Base-by-base conservation (phyloP, 164 flowering plant species). In the Nelumbo lutea region DNA sequence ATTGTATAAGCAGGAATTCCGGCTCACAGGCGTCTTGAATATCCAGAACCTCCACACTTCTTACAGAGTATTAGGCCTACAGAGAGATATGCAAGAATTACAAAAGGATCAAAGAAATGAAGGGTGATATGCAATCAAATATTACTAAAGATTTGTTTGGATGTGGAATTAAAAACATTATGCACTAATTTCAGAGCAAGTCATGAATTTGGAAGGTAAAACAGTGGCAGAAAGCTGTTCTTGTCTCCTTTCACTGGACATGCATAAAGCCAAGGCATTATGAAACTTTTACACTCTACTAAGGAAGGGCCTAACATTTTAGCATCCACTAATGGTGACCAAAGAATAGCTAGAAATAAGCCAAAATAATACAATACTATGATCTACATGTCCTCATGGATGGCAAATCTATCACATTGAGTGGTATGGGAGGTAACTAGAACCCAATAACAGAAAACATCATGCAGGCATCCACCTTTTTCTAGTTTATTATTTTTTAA, bases 31-130 rank as follows among this genome's bases (percentile, higher is more conserved):
- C 96, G 86, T 66, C 80, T 87, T 27, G 96, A 86, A 79, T 93
- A 93, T 66, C 98, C 98, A 68, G 98, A 88, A 56, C 98, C 98
- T 70, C 77, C 89, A 79, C 98, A 93, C 74, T 86, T 93, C 81
- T 89, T 93, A 80, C 98, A 89, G 51, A 90, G 81, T 76, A 93
- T 80, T 79, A 93, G 75, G 47, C 96, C 96, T 93, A 70, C 72
- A 74, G 3, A 59, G 43, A 69, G 44, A 48, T 9, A 27, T 27
- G 27, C 27, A 59, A 11, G n/a, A 66, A 0, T 44, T n/a, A n/a
- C 2, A 65, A 13, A 38, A 11, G 6, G 11, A 11, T 10, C 7
- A 66, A 42, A 52, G 6, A 59, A 63, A 4, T 15, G 60, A 42
- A 5, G 46, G 10, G 41, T 6, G 45, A 68, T 15, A 9, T 61